Conservation (phyloP, 495 filamentous ascomycete species). For the Pseudomonodictys pantanalensis region DNA sequence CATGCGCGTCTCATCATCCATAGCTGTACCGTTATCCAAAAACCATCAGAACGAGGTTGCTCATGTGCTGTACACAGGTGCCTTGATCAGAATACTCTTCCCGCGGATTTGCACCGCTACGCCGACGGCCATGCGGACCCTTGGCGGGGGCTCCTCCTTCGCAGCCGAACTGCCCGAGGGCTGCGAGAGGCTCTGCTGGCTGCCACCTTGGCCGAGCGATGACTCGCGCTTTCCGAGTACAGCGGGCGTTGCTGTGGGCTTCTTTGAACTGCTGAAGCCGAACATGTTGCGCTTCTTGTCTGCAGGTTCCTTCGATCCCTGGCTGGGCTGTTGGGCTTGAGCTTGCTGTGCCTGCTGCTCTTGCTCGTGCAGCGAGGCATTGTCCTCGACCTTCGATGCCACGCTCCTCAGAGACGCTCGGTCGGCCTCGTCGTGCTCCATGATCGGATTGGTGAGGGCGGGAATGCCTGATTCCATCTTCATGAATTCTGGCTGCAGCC, state of each 20-base stretch:
- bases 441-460: conserved; percentile 57
- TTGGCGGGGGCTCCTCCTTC: conserved; percentile 45
- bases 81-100: conserved; percentile 78
- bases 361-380: conserved; percentile 21
- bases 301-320: conserved; percentile 24
- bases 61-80: conserved; percentile 66
- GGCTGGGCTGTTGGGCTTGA: neutral
- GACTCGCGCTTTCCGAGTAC: conserved; percentile 31
- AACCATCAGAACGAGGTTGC: neutral
- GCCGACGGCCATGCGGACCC: conserved; percentile 80
- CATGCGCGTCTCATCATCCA: neutral
- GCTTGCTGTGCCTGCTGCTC: conserved; percentile 10
- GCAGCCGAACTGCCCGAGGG: conserved; percentile 34
- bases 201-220: conserved; percentile 30
- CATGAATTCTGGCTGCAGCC: conserved; percentile 69
- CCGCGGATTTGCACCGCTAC: conserved; percentile 82
- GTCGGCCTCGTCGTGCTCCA: conserved; percentile 47
- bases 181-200: conserved; percentile 34
- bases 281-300: conserved; percentile 39
- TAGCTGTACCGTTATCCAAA: neutral
- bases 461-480: conserved; percentile 78
- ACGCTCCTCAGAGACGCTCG: conserved; percentile 41
- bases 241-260: conserved; percentile 9
- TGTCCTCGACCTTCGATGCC: conserved; percentile 36
- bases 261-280: conserved; percentile 35